Evolutionary conservation across 495 filamentous ascomycete genomes (phyloP).

Genomic region (Hyaloscypha finlandica): DNA sequence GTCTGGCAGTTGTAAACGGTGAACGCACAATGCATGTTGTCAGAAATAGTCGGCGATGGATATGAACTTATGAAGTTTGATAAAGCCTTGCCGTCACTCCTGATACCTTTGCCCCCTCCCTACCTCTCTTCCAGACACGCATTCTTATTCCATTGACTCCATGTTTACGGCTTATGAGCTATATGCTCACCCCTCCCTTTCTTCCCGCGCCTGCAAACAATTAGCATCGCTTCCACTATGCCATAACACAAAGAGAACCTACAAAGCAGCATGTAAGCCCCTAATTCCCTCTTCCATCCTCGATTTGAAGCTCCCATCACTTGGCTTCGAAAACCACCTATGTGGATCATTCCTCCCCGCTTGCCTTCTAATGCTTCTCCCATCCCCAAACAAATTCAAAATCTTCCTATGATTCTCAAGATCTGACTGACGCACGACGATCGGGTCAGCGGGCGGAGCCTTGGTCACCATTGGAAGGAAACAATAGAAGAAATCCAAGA

Average conservation of each 20-base stretch:
- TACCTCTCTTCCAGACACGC: too few relatives aligned
- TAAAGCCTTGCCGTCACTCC: too few relatives aligned
- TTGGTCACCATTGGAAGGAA: slow-evolving; percentile 10
- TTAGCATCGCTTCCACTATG: not conserved
- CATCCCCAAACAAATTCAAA: not conserved
- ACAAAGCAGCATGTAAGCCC: not conserved
- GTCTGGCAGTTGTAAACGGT: too few relatives aligned
- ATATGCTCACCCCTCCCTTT: not conserved
- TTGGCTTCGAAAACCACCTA: slow-evolving; percentile 9
- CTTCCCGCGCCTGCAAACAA: not conserved
- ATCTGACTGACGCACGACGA: not conserved
- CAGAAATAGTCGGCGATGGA: too few relatives aligned
- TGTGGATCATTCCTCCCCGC: not conserved
- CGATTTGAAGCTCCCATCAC: not conserved
- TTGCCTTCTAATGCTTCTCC: not conserved
- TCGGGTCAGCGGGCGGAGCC: not conserved
- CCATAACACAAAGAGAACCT: not conserved
- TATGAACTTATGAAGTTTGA: too few relatives aligned
- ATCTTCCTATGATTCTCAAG: not conserved
- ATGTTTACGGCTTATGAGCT: not conserved
- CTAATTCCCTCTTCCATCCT: not conserved
- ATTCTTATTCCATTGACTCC: too few relatives aligned
- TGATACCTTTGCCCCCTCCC: too few relatives aligned
- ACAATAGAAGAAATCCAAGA: slow-evolving; percentile 23
- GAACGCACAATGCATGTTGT: too few relatives aligned